These are phyloP conservation scores for Pseudogymnoascus sp. DNA, from an alignment of 2,329 filamentous ascomycete genomes.

Conservation along the genomic window DNA sequence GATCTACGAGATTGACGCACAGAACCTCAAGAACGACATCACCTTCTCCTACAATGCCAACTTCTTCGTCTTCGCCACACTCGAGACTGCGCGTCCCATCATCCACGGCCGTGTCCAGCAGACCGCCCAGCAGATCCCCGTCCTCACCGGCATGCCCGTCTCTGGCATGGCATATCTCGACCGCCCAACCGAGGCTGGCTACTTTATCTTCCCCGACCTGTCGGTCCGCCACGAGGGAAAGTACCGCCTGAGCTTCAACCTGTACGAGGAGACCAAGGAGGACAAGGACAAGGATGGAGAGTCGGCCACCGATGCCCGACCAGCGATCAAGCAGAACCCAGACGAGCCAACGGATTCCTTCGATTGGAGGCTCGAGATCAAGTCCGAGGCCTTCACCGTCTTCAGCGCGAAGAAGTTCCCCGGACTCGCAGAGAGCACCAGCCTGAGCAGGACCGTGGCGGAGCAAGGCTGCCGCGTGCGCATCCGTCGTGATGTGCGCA, in stretches of 20 bases:
- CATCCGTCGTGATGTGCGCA: constrained; percentile 87
- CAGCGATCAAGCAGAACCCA: constrained; percentile 23
- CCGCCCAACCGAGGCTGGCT: constrained; percentile 71
- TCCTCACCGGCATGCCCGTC: constrained; percentile 88
- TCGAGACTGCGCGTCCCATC: constrained; percentile 79
- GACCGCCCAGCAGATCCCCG: constrained; percentile 66
- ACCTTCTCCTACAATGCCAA: constrained; percentile 93
- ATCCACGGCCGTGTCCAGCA: constrained; percentile 71
- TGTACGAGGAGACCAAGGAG: constrained; percentile 92
- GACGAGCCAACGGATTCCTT: constrained; percentile 47
- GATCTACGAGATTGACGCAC: constrained; percentile 64
- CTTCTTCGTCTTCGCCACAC: constrained; percentile 92
- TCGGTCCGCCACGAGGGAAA: constrained; percentile 93
- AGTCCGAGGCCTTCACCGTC: constrained; percentile 79
- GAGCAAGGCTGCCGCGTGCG: constrained; percentile 96
- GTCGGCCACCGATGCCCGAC: constrained; percentile 30
- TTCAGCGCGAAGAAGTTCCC: constrained; percentile 99
- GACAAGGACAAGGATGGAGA: constrained; percentile 65
- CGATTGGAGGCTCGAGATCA: constrained; percentile 83
- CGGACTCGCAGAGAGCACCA: constrained; percentile 82
- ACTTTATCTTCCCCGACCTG: constrained; percentile 96
- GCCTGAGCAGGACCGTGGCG: constrained; percentile 81
- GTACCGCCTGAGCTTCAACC: constrained; percentile 83
- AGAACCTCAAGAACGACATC: constrained; percentile 51
- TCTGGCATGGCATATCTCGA: constrained; percentile 96